A percentile compares a stretch with the other conserved stretches of the same genome.
phyloP scores from a whole-genome alignment of 2,329 filamentous ascomycete genomes.

The Phoma herbarum region DNA sequence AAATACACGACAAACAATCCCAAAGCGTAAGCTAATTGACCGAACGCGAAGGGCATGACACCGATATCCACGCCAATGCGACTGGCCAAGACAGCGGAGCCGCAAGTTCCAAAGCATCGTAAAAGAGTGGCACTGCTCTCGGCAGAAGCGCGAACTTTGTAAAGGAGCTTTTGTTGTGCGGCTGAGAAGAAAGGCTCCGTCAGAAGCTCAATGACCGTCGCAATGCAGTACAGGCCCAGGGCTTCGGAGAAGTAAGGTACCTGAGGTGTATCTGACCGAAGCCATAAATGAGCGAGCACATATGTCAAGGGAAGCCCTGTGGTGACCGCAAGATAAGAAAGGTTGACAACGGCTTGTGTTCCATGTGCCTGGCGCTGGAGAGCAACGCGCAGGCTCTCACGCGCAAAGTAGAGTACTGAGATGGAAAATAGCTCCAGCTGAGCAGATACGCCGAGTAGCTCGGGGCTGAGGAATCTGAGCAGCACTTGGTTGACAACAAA shows the following conservation, averaged over 20 bases:
- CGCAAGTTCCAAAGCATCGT: slow-evolving; percentile 79
- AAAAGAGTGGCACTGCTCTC: slow-evolving; percentile 83
- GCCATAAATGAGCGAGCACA: slow-evolving; percentile 73
- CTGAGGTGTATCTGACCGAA: slow-evolving; percentile 60
- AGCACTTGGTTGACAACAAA: slow-evolving; percentile 93
- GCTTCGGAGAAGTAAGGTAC: slow-evolving; percentile 72
- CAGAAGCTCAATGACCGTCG: slow-evolving; percentile 76
- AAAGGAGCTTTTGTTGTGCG: slow-evolving; percentile 81
- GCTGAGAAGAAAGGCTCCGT: slow-evolving; percentile 91
- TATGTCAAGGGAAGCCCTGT: slow-evolving; percentile 73
- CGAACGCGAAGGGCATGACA: slow-evolving; percentile 86
- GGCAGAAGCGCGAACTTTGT: slow-evolving; percentile 80
- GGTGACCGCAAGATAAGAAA: slow-evolving; percentile 80
- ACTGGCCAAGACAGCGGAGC: slow-evolving; percentile 71
- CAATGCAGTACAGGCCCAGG: slow-evolving; percentile 63
- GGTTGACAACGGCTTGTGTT: slow-evolving; percentile 83
- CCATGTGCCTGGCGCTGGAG: slow-evolving; percentile 75
- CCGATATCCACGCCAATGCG: slow-evolving; percentile 66
- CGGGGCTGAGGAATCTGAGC: slow-evolving; percentile 85
- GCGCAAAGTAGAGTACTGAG: slow-evolving; percentile 91
- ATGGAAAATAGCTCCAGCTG: slow-evolving; percentile 94
- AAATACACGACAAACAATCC: slow-evolving; percentile 76
- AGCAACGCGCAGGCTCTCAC: slow-evolving; percentile 90
- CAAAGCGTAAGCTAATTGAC: slow-evolving; percentile 79
- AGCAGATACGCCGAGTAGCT: slow-evolving; percentile 82